Conservation (phyloP, 2,329 filamentous ascomycete species). For the Conoideocrella luteorostrata region DNA sequence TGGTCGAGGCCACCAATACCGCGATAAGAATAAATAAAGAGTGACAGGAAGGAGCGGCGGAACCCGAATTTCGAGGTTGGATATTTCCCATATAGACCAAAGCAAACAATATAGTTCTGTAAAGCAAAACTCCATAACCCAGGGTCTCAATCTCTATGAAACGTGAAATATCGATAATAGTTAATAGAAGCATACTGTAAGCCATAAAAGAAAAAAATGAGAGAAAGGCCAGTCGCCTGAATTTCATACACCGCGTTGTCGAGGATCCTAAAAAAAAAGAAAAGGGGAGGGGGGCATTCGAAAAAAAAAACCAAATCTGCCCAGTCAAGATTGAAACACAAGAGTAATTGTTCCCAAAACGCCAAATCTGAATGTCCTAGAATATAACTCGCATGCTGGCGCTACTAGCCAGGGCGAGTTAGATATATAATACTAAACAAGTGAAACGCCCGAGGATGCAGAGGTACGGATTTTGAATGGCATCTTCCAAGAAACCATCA, state of each 20-base stretch:
- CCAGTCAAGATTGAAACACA: neutral
- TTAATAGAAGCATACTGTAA: neutral
- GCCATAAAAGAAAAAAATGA: neutral
- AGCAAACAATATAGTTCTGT: too few relatives aligned
- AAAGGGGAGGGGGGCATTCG: neutral
- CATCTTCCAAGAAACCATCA: too few relatives aligned
- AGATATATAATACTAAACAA: neutral
- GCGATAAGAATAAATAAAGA: too few relatives aligned
- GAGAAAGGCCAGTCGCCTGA: neutral
- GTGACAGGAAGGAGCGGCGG: too few relatives aligned
- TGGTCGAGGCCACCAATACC: too few relatives aligned
- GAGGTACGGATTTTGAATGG: too few relatives aligned
- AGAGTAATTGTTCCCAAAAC: neutral
- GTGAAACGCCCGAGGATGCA: neutral
- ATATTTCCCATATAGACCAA: too few relatives aligned
- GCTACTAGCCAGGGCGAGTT: neutral
- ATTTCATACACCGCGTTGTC: neutral
- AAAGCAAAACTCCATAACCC: neutral
- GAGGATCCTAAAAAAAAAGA: neutral
- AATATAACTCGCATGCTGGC: neutral
- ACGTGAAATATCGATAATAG: neutral
- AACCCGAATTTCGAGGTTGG: too few relatives aligned
- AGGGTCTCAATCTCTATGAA: neutral
- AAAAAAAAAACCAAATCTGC: neutral
- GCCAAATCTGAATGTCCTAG: neutral